phyloP scores from a whole-genome alignment of 805 yeast species.

The Komagataella populi region DNA sequence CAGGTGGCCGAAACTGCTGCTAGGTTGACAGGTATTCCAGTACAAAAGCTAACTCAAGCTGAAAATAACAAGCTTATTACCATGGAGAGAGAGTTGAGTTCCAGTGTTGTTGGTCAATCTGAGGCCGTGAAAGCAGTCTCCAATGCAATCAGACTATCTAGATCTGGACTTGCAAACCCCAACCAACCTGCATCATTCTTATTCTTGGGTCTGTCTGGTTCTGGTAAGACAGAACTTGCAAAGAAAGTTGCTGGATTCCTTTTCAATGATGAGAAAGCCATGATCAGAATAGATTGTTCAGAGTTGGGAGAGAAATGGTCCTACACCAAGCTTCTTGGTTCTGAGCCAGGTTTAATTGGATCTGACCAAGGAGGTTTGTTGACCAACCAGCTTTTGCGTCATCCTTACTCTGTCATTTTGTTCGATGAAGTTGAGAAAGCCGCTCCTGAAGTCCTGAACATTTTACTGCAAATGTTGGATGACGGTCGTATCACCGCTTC shows the following conservation, averaged over 20 bases:
- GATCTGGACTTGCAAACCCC: constrained; percentile 95
- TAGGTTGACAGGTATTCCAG: constrained; percentile 93
- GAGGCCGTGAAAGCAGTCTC: constrained; percentile 96
- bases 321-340: constrained; percentile 88
- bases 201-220: constrained; percentile 91
- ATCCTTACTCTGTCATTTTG: constrained; percentile 90
- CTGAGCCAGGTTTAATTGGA: constrained; percentile 96
- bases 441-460: constrained; percentile 92
- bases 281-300: constrained; percentile 96
- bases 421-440: constrained; percentile 99
- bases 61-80: constrained; percentile 88
- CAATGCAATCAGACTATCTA: constrained; percentile 81
- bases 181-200: constrained; percentile 92
- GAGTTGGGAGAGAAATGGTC: constrained; percentile 93
- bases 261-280: constrained; percentile 91
- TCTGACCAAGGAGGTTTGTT: constrained; percentile 96
- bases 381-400: constrained; percentile 81
- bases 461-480: constrained; percentile 82
- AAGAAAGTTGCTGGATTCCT: constrained; percentile 93
- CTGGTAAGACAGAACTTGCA: constrained; percentile 97
- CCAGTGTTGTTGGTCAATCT: constrained; percentile 85
- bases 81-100: constrained; percentile 80
- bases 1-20: constrained; percentile 66
- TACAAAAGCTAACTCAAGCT: constrained; percentile 84
- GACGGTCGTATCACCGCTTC: constrained; percentile 95